phyloP scores from a whole-genome alignment of 2,329 filamentous ascomycete genomes.

The Neofusicoccum laricinum region DNA sequence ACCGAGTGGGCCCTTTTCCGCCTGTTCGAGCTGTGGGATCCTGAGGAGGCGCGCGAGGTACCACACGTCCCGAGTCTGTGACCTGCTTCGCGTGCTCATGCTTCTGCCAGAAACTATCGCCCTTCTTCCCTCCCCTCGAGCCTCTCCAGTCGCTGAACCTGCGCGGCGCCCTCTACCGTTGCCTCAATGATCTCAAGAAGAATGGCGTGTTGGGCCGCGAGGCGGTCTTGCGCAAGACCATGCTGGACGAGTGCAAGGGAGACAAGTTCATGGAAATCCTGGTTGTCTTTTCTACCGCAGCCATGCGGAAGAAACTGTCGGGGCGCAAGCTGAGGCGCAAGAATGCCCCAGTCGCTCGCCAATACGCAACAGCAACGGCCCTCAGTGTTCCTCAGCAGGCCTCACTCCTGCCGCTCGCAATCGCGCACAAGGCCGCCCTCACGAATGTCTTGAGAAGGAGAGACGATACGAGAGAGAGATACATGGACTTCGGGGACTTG shows the following conservation, averaged over 20 bases:
- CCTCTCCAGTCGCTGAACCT: conserved; percentile 89
- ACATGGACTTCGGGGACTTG: conserved; percentile 61
- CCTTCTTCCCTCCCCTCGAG: conserved; percentile 87
- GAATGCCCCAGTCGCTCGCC: conserved; percentile 44
- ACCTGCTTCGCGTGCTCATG: background rate
- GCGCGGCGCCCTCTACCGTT: conserved; percentile 76
- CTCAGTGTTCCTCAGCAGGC: conserved; percentile 32
- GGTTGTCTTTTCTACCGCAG: conserved; percentile 76
- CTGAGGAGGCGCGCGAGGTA: conserved; percentile 70
- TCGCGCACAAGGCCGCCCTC: conserved; percentile 71
- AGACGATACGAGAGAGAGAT: conserved; percentile 57
- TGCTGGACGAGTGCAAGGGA: conserved; percentile 94
- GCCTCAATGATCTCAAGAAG: conserved; percentile 83
- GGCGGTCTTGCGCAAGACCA: conserved; percentile 80
- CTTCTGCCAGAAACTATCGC: conserved; percentile 68
- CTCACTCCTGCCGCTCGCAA: conserved; percentile 60
- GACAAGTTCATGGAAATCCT: conserved; percentile 86
- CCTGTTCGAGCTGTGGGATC: conserved; percentile 81
- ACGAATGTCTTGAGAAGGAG: conserved; percentile 58
- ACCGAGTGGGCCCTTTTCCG: conserved; percentile 92
- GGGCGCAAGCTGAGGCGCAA: conserved; percentile 47
- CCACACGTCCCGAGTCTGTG: conserved; percentile 17
- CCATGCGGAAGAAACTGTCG: conserved; percentile 67
- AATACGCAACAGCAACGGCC: conserved; percentile 46
- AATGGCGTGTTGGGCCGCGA: conserved; percentile 78